Percentiles rank a stretch among this genome's conserved stretches.
Evolutionary conservation across 2,329 filamentous ascomycete species (phyloP).

Genomic region (Alternaria gansuensis): DNA sequence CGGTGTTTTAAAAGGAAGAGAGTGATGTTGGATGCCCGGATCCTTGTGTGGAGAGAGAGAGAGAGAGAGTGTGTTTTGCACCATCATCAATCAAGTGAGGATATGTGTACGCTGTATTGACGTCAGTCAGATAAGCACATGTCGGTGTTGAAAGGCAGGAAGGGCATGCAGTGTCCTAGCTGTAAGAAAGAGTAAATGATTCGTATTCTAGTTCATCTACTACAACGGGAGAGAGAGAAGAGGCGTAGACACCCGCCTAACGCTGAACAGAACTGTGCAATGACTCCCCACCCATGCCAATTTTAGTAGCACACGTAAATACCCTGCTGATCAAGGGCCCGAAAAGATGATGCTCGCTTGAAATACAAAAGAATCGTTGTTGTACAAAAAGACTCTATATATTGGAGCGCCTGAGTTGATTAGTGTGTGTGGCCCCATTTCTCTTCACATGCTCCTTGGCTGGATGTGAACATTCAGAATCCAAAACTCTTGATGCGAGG

Average conservation of each 20-base stretch:
- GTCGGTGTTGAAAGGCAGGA: too few species aligned
- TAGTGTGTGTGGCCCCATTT: not conserved
- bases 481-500: not conserved
- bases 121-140: too few species aligned
- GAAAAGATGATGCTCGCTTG: slow-evolving; percentile 7
- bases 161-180: too few species aligned
- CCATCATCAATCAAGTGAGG: too few species aligned
- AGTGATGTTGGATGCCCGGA: too few species aligned
- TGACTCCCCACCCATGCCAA: slow-evolving; percentile 3
- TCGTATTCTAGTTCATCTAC: not conserved
- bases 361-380: slow-evolving; percentile 7
- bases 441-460: not conserved
- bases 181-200: not conserved
- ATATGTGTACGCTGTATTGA: too few species aligned
- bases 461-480: not conserved
- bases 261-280: not conserved
- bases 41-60: too few species aligned
- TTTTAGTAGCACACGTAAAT: slow-evolving; percentile 20
- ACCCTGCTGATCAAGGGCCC: not conserved
- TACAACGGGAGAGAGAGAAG: slow-evolving; percentile 5
- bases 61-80: too few species aligned
- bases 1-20: too few species aligned
- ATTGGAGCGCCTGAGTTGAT: not conserved
- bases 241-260: not conserved
- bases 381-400: not conserved